Evolutionary conservation across 352 stramenopile species (phyloP).

Genomic region (Pelagophyceae sp.): DNA sequence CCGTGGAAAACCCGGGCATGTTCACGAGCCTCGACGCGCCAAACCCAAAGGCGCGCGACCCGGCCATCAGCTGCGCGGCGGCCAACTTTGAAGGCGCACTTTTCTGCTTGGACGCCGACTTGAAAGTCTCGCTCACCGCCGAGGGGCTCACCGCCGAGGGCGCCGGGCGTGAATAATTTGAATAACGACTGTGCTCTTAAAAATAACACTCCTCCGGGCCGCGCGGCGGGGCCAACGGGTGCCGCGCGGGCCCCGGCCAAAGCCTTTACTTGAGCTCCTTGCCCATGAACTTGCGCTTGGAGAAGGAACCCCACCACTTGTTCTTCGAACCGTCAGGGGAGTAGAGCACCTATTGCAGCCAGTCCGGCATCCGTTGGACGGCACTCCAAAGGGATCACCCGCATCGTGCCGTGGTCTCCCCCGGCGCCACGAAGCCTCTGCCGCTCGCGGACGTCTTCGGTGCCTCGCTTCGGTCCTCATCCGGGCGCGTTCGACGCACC

Average conservation of each 20-base stretch:
- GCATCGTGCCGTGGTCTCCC: too few species aligned
- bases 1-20: background rate
- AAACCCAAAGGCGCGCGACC: background rate
- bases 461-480: too few species aligned
- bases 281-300: constrained; percentile 88
- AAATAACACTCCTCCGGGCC: too few species aligned
- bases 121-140: background rate
- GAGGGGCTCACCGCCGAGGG: background rate
- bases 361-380: too few species aligned
- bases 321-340: constrained; percentile 61
- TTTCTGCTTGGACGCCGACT: background rate
- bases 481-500: too few species aligned
- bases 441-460: too few species aligned
- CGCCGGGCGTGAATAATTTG: background rate
- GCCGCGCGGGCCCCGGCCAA: too few species aligned
- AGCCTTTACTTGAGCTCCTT: constrained; percentile 70
- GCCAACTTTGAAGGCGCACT: background rate
- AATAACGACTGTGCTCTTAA: too few species aligned
- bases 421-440: too few species aligned
- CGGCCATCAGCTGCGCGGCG: background rate
- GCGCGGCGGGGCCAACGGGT: too few species aligned
- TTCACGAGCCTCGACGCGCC: background rate
- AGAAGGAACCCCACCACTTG: constrained; percentile 87
- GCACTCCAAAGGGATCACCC: too few species aligned
- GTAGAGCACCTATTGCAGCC: too few species aligned